A percentile compares a stretch with the other conserved stretches of the same genome.
These are phyloP conservation scores for Casuarina cunninghamiana DNA, from an alignment of 306 rosid genomes.

Conservation along the genomic window DNA sequence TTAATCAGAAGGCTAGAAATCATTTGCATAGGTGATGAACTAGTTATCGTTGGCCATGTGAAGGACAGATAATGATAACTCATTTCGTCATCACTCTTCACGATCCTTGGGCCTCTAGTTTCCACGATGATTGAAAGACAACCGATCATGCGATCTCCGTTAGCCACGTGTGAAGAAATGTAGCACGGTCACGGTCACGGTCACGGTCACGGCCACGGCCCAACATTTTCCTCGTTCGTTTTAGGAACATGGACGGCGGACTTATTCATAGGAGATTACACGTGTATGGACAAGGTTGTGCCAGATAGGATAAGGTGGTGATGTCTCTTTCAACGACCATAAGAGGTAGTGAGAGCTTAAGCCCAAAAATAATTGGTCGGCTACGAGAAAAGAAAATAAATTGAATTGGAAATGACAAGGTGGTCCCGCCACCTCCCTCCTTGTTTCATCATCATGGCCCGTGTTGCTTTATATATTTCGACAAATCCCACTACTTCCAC, in stretches of 20 bases:
- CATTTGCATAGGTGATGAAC: not conserved
- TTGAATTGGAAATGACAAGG: not conserved
- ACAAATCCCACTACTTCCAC: not conserved
- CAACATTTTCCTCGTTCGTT: not conserved
- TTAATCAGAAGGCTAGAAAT: not conserved
- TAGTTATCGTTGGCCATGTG: not conserved
- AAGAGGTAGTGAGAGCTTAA: not conserved
- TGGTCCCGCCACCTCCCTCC: conserved; percentile 36
- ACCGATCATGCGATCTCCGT: not conserved
- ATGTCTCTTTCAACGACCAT: not conserved
- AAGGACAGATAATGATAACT: not conserved
- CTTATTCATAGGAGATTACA: not conserved
- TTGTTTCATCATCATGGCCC: not conserved
- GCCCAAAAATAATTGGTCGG: conserved; percentile 34
- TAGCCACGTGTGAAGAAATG: no score
- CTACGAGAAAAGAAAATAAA: conserved; percentile 7
- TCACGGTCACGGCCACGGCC: no score
- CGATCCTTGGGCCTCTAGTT: not conserved
- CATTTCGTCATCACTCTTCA: not conserved
- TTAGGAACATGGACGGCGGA: conserved; percentile 19
- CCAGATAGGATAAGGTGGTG: conserved; percentile 17
- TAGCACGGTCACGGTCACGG: no score
- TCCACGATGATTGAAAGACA: not conserved
- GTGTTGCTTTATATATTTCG: not conserved
- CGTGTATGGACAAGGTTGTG: conserved; percentile 12